These are phyloP conservation scores for Antrodiella citrinella DNA, from an alignment of 768 basidiomycete species.

Conservation along the genomic window DNA sequence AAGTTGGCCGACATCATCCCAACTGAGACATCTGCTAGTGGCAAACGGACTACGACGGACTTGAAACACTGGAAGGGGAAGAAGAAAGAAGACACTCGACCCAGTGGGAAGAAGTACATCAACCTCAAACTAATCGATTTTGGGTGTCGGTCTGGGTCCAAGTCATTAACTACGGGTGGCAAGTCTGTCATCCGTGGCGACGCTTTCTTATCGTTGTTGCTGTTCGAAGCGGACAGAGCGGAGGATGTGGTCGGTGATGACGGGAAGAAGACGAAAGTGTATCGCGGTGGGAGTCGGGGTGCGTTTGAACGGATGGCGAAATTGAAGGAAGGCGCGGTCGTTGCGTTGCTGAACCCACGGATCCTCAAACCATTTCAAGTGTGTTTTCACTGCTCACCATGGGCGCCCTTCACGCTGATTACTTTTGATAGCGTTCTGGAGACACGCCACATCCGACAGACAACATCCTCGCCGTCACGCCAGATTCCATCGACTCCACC, in stretches of 20 bases:
- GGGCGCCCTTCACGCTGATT: no score
- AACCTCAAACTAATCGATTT: constrained; percentile 82
- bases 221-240: constrained; percentile 82
- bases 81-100: constrained; percentile 32
- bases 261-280: constrained; percentile 51
- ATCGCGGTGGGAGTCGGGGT: constrained; percentile 85
- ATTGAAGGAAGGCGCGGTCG: constrained; percentile 80
- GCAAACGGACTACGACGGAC: background rate
- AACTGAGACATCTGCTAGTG: background rate
- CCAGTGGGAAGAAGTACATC: constrained; percentile 71
- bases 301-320: constrained; percentile 87
- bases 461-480: constrained; percentile 83
- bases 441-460: constrained; percentile 66
- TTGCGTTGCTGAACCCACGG: constrained; percentile 83
- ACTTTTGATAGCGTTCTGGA: constrained; percentile 36
- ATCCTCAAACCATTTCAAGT: constrained; percentile 86
- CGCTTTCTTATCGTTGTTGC: constrained; percentile 69
- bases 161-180: constrained; percentile 45
- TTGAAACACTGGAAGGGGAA: constrained; percentile 20
- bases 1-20: constrained; percentile 12
- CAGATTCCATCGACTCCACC: constrained; percentile 72
- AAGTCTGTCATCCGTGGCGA: constrained; percentile 67
- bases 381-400: no score
- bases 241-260: constrained; percentile 48
- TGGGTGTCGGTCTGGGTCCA: constrained; percentile 49